Evolutionary conservation across 768 basidiomycete genomes (phyloP), one percentile per base, ranked within the genome.

Genomic region (Rhodosporidiobolus sp.): DNA sequence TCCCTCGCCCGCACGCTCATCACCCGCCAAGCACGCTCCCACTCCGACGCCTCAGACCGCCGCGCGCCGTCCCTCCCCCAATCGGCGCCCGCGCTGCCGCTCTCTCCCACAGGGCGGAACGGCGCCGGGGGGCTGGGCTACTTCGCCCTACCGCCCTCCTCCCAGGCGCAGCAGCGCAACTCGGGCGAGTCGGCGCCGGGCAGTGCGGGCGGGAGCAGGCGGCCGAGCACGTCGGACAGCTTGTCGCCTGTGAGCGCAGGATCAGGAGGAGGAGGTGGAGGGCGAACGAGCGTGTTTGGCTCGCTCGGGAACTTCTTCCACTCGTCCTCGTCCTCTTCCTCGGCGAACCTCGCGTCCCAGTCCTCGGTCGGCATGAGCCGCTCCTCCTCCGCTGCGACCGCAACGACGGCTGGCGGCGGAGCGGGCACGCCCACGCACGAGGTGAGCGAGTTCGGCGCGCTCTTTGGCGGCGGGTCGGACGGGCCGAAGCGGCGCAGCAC

Each of bases 401-500:
- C 68, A 28, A 58, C 64, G 8, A 56, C 60, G 2, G 58, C 43
- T n/a, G n/a, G n/a, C n/a, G n/a, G n/a, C 8, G 61, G 49, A 3
- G 63, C 53, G 8, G 58, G n/a, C 6, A 66, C 65, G 38, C 56
- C 65, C 6, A 4, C 35, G 16, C 4, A n/a, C 65, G 73, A 65
- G 38, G 52, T 26, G 20, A 68, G 54, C 66, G 74, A 75, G 63
- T 75, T 75, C 20, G 74, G 74, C 20, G 69, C 74, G 38, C 63
- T 75, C 19, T 75, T 75, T 30, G 74, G 54, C 26, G 55, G 32
- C n/a, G 8, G 28, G 1, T 54, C 52, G 24, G 66, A n/a, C 6
- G 58, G 52, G 1, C 32, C 49, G 10, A 32, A 52, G 32, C 19
- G 48, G 26, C 48, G 46, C 30, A 12, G 56, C 8, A 34, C 48